Conservation (phyloP, 2,329 filamentous ascomycete genomes). For the Aspergillus ochraceoroseus region DNA sequence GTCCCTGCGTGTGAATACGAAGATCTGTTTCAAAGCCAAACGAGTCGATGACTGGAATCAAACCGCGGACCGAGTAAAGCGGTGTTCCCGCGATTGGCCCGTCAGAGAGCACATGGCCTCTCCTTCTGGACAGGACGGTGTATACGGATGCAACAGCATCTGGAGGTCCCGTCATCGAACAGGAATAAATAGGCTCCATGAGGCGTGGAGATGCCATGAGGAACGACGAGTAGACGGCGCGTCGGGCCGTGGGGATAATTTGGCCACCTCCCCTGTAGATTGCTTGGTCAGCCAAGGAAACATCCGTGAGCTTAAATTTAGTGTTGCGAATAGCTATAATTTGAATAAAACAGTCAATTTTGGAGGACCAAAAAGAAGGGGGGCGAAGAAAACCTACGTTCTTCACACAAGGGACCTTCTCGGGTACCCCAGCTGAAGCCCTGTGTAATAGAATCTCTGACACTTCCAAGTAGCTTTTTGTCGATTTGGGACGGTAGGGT, state of each 20-base stretch:
- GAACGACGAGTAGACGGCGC: slow-evolving; percentile 93
- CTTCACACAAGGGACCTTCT: slow-evolving; percentile 95
- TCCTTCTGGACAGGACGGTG: slow-evolving; percentile 79
- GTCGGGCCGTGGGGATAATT: slow-evolving; percentile 89
- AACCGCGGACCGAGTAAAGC: slow-evolving; percentile 81
- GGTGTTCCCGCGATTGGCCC: slow-evolving; percentile 91
- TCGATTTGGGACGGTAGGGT: slow-evolving; percentile 92
- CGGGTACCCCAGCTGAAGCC: slow-evolving; percentile 95
- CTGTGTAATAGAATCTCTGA: slow-evolving; percentile 88
- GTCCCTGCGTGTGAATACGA: slow-evolving; percentile 89
- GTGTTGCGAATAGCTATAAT: slow-evolving; percentile 82
- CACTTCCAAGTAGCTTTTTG: slow-evolving; percentile 79
- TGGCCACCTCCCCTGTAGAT: slow-evolving; percentile 95
- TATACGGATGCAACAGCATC: slow-evolving; percentile 85
- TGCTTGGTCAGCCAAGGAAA: slow-evolving; percentile 77
- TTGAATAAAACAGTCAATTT: slow-evolving; percentile 5
- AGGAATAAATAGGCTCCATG: slow-evolving; percentile 94
- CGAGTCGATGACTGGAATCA: slow-evolving; percentile 92
- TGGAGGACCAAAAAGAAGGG: not conserved
- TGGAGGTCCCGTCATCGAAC: slow-evolving; percentile 86
- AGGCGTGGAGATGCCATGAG: slow-evolving; percentile 92
- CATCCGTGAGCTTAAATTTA: slow-evolving; percentile 93
- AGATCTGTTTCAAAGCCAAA: slow-evolving; percentile 98
- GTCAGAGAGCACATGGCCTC: slow-evolving; percentile 92
- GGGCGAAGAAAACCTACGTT: slow-evolving; percentile 60